phyloP scores from a whole-genome alignment of 2,329 filamentous ascomycete genomes.

The Periconia macrospinosa region DNA sequence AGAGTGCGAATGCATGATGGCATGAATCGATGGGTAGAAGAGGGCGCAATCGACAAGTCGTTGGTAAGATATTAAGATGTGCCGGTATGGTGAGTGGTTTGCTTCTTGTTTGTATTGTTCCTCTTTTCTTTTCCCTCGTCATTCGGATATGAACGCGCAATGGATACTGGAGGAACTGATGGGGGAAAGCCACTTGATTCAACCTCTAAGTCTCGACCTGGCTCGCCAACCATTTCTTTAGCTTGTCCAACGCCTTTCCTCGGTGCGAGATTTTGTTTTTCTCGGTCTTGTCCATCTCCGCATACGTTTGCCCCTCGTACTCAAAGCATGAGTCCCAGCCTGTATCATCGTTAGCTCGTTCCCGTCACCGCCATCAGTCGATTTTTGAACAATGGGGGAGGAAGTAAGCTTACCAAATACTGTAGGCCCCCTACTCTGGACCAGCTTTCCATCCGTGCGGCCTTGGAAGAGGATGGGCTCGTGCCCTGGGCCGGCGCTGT shows the following conservation, averaged over 20 bases:
- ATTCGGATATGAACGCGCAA: not conserved
- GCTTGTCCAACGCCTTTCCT: constrained; percentile 80
- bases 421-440: constrained; percentile 76
- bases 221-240: constrained; percentile 76
- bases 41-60: not conserved
- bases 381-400: not conserved
- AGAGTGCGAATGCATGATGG: constrained; percentile 1
- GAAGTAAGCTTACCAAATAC: constrained; percentile 70
- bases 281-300: constrained; percentile 86
- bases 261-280: constrained; percentile 96
- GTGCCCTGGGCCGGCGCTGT: constrained; percentile 80
- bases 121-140: not conserved
- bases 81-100: not conserved
- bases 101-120: not conserved
- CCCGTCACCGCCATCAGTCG: not conserved
- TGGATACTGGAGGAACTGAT: not conserved
- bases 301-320: constrained; percentile 83
- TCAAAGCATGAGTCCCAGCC: constrained; percentile 98
- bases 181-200: too few relatives aligned
- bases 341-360: constrained; percentile 41
- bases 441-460: constrained; percentile 81
- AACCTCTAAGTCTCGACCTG: constrained; percentile 24
- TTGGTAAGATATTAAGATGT: not conserved
- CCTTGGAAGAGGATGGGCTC: constrained; percentile 91
- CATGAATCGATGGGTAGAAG: not conserved